Conservation (phyloP, 306 rosid species). For the Quercus alba region DNA sequence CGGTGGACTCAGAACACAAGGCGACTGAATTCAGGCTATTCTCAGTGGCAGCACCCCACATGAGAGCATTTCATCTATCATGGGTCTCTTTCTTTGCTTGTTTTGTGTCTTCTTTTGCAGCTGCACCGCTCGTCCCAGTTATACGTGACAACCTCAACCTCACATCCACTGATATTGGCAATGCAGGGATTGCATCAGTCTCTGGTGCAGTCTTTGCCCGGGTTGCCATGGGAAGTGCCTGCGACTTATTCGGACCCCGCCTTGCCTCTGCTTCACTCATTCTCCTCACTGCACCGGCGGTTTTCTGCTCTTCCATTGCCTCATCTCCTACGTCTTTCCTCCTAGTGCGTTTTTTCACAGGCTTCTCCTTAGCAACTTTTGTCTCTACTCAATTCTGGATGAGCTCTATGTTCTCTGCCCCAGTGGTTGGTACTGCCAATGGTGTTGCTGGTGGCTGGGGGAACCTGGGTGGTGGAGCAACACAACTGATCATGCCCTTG, state of each 20-base stretch:
- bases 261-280: constrained; percentile 68
- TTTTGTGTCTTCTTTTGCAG: constrained; percentile 77
- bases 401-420: constrained; percentile 88
- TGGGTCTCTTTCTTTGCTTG: constrained; percentile 84
- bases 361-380: constrained; percentile 80
- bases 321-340: constrained; percentile 53
- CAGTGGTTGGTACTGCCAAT: constrained; percentile 70
- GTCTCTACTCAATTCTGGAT: constrained; percentile 96
- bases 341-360: constrained; percentile 75
- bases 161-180: constrained; percentile 85
- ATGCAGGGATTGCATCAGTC: constrained; percentile 88
- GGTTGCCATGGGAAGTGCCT: constrained; percentile 81
- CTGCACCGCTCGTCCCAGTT: constrained; percentile 73
- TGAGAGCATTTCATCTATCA: constrained; percentile 82
- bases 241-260: constrained; percentile 80
- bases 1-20: constrained; percentile 85
- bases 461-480: constrained; percentile 81
- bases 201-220: constrained; percentile 84
- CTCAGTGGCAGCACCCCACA: constrained; percentile 73
- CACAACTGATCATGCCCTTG: constrained; percentile 88
- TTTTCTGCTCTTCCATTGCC: constrained; percentile 54
- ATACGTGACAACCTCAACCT: constrained; percentile 85
- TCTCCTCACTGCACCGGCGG: constrained; percentile 67
- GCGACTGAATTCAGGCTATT: constrained; percentile 63
- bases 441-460: constrained; percentile 87